Conservation (phyloP, 192 early-diverging fungal genomes). For the Thoreauomyces humboldtii region DNA sequence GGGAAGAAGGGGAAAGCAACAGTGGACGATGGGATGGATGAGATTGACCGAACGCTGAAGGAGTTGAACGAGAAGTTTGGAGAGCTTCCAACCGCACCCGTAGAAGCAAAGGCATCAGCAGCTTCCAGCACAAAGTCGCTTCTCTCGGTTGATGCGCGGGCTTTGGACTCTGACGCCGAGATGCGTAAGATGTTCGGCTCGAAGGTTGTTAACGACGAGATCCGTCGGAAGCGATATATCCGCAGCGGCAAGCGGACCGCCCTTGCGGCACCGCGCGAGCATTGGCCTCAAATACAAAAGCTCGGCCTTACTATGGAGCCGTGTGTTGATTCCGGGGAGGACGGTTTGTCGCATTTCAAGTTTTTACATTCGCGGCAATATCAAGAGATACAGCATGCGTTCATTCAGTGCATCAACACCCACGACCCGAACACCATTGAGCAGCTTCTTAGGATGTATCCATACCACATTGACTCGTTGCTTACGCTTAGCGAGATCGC, state of each 20-base stretch:
- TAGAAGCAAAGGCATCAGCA: not conserved
- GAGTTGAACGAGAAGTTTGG: constrained; percentile 58
- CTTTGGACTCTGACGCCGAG: constrained; percentile 82
- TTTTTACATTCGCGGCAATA: constrained; percentile 73
- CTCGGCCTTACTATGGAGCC: constrained; percentile 47
- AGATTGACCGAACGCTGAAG: constrained; percentile 63
- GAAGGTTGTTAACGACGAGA: constrained; percentile 57
- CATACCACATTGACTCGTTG: constrained; percentile 85
- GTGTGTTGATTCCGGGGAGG: constrained; percentile 11
- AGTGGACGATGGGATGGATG: constrained; percentile 53
- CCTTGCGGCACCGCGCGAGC: constrained; percentile 67
- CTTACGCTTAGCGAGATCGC: constrained; percentile 82
- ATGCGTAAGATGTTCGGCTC: constrained; percentile 89
- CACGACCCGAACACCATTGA: constrained; percentile 72
- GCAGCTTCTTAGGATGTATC: constrained; percentile 66
- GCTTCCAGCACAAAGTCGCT: not conserved
- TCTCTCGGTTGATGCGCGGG: constrained; percentile 51
- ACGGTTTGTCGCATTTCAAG: constrained; percentile 39
- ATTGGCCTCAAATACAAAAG: constrained; percentile 49
- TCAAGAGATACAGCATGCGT: constrained; percentile 70
- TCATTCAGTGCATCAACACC: constrained; percentile 68
- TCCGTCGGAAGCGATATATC: constrained; percentile 47
- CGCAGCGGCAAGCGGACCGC: constrained; percentile 53
- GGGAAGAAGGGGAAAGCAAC: constrained; percentile 9
- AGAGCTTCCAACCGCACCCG: constrained; percentile 15